Evolutionary conservation across 148 eudicot species (phyloP), one percentile per base, ranked within the genome.

Genomic region (Mesembryanthemum crystallinum): DNA sequence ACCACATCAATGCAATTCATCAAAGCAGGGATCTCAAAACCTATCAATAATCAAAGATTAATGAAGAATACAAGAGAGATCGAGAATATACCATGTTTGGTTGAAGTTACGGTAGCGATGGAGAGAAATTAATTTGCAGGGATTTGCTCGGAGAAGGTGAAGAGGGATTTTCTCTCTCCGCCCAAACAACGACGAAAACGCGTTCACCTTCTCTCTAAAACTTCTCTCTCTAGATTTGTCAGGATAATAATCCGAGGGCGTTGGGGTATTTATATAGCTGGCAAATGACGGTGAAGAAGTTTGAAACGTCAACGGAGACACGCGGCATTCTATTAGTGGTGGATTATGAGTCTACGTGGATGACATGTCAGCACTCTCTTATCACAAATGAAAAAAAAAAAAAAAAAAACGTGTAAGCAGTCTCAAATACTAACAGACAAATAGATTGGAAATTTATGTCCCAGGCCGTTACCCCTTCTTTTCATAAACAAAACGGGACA

Each of bases 241-340:
- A 29, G 76, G 68, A 65, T 39, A 28, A 39, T 17, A 35, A 58
- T 33, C 51, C 18, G 27, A 29, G 0, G 6, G 11, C 70, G 29
- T 8, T 18, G 8, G 75, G 7, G 1, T 10, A 13, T 71, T 55
- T 71, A 71, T 66, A 30, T 39, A 24, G 13, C 12, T 0, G 3
- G 11, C 27, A 1, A 24, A 23, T 39, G 37, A n/a, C 8, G 42
- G 14, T 61, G 51, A 32, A 27, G 14, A 0, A 60, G 47, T 59
- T 20, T 3, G 29, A 77, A 71, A 72, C 83, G 83, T 81, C 83
- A 81, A 81, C 73, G 57, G 20, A 1, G 7, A 27, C 37, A 76
- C 67, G 66, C 43, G 79, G 67, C 66, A 20, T 43, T 23, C 4
- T 29, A 0, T 29, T 47, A 76, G 68, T 76, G 79, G 79, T 28